A percentile compares a stretch with the other conserved stretches of the same genome.
These are phyloP conservation scores for Puccinellia tenuiflora DNA, from an alignment of 176 grass and related monocot species.

Conservation along the genomic window DNA sequence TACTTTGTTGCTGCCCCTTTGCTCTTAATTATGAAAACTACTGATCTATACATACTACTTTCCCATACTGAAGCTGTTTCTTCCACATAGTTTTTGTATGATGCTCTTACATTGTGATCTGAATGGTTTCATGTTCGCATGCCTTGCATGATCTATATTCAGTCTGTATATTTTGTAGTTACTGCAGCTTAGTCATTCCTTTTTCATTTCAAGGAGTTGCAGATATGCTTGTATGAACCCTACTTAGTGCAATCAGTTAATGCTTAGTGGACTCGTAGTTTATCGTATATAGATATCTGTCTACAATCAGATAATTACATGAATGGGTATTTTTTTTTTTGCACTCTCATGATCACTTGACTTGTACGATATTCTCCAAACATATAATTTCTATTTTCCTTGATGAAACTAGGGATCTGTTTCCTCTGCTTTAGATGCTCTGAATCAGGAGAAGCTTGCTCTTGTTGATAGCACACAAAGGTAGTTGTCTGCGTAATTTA, in stretches of 20 bases:
- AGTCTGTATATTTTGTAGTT: neutral
- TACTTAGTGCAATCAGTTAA: constrained; percentile 5
- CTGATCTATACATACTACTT: neutral
- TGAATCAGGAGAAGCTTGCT: constrained; percentile 59
- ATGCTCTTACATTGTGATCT: neutral
- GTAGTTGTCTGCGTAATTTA: constrained; percentile 35
- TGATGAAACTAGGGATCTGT: constrained; percentile 36
- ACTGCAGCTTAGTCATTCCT: neutral
- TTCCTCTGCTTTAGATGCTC: constrained; percentile 40
- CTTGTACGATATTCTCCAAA: neutral
- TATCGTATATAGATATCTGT: neutral
- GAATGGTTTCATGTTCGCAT: neutral
- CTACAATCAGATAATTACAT: neutral
- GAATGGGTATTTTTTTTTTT: neutral
- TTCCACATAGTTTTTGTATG: neutral
- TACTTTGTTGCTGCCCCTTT: neutral
- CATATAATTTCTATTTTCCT: constrained; percentile 4
- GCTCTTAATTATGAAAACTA: neutral
- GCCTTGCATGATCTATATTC: neutral
- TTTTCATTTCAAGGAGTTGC: neutral
- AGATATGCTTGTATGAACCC: neutral
- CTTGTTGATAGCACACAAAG: constrained; percentile 42
- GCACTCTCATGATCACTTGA: neutral
- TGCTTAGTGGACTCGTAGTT: neutral
- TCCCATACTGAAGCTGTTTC: neutral